Evolutionary conservation across 305 asterid species (phyloP).

Genomic region (Fraxinus sp.): DNA sequence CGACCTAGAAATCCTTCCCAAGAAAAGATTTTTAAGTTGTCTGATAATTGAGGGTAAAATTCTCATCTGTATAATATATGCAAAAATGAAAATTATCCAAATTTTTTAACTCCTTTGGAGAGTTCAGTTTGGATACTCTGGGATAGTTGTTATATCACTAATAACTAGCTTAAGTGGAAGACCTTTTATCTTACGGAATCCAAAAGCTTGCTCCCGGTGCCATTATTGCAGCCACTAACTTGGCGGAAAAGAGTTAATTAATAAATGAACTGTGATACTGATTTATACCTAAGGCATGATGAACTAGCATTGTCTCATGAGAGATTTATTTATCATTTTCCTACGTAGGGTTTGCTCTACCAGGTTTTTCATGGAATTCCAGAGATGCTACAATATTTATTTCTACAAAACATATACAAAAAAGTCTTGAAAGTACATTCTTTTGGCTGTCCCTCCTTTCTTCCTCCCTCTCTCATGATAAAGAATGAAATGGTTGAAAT

Average conservation of each 20-base stretch:
- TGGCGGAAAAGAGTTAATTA: not conserved
- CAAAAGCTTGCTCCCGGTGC: not conserved
- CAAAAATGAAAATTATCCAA: not conserved
- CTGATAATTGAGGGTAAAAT: not conserved
- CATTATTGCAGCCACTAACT: not conserved
- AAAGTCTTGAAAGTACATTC: not conserved
- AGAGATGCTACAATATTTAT: not conserved
- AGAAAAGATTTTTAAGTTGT: not conserved
- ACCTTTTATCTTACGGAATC: not conserved
- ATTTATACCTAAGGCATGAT: not conserved
- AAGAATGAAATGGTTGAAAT: not conserved
- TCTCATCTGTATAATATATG: not conserved
- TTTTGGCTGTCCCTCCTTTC: not conserved
- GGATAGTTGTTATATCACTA: not conserved
- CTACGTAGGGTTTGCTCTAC: not conserved
- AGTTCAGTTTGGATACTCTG: not conserved
- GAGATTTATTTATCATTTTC: not conserved
- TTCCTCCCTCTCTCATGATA: not conserved
- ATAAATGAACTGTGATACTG: not conserved
- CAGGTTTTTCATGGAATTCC: not conserved
- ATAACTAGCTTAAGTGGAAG: not conserved
- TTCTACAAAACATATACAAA: not conserved
- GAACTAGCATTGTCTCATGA: not conserved
- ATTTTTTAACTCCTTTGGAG: not conserved
- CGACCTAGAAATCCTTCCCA: not conserved